A percentile compares a stretch with the other conserved stretches of the same genome.
These are phyloP conservation scores for Anthracocystis walkeri DNA, from an alignment of 1,284 basidiomycete species.

Conservation along the genomic window DNA sequence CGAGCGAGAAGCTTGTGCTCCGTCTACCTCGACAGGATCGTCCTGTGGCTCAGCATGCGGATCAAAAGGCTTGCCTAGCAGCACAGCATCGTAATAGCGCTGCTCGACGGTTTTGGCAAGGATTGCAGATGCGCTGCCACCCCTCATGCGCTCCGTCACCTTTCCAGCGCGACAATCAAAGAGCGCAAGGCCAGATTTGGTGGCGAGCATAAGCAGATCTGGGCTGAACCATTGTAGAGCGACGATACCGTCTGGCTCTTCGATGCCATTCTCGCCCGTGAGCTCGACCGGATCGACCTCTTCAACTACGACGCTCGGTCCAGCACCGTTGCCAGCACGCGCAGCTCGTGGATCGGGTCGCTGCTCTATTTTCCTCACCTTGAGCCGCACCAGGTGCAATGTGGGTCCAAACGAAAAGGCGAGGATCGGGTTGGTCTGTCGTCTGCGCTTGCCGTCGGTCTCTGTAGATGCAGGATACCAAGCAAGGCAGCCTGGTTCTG, in stretches of 20 bases:
- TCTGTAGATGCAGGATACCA: slow-evolving; percentile 62
- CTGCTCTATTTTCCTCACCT: slow-evolving; percentile 35
- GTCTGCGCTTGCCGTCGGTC: slow-evolving; percentile 34
- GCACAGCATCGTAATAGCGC: slow-evolving; percentile 37
- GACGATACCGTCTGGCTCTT: slow-evolving; percentile 68
- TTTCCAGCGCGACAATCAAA: slow-evolving; percentile 55
- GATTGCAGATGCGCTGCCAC: slow-evolving; percentile 70
- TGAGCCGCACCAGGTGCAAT: slow-evolving; percentile 54
- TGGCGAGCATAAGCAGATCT: slow-evolving; percentile 56
- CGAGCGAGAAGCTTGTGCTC: slow-evolving; percentile 7
- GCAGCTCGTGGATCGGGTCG: slow-evolving; percentile 9
- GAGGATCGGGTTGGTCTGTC: slow-evolving; percentile 56
- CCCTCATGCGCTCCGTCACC: slow-evolving; percentile 54
- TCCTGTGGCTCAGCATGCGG: slow-evolving; percentile 22
- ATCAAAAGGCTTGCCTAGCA: slow-evolving; percentile 31
- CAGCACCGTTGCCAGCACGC: background rate
- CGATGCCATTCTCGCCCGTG: slow-evolving; percentile 36
- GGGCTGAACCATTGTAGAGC: slow-evolving; percentile 72
- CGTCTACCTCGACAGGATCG: background rate
- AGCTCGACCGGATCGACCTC: slow-evolving; percentile 46
- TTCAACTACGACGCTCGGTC: slow-evolving; percentile 16
- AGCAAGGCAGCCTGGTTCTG: slow-evolving; percentile 47
- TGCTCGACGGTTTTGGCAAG: slow-evolving; percentile 38
- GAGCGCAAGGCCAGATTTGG: slow-evolving; percentile 37
- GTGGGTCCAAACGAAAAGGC: slow-evolving; percentile 58